Conservation (phyloP, 805 yeast genomes). For the Tetrapisispora pingtungensis region DNA sequence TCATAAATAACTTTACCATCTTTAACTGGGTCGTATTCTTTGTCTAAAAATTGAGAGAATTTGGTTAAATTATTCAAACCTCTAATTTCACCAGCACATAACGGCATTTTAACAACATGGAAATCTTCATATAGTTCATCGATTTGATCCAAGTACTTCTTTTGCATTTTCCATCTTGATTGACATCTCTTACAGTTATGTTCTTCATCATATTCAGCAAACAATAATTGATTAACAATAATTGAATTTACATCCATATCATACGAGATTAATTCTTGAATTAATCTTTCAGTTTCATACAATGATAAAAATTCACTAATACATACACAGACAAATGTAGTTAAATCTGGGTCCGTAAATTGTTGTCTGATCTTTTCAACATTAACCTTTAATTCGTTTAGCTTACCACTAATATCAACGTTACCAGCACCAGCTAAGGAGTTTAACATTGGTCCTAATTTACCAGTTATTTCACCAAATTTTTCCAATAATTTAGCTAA, state of each 20-base stretch:
- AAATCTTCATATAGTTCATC: constrained; percentile 94
- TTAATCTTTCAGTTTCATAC: constrained; percentile 95
- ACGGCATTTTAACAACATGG: constrained; percentile 91
- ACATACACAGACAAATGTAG: constrained; percentile 94
- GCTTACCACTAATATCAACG: constrained; percentile 43
- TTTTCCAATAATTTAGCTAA: constrained; percentile 79
- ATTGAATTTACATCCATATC: constrained; percentile 96
- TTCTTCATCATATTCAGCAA: constrained; percentile 64
- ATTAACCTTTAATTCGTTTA: constrained; percentile 68
- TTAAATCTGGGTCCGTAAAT: constrained; percentile 90
- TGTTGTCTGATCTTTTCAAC: constrained; percentile 87
- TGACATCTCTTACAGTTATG: constrained; percentile 79
- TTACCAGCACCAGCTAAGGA: constrained; percentile 61
- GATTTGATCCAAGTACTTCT: constrained; percentile 89
- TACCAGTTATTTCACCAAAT: constrained; percentile 75
- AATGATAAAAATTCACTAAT: constrained; percentile 92
- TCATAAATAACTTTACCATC: constrained; percentile 34
- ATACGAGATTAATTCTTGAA: constrained; percentile 89
- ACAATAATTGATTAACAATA: constrained; percentile 86
- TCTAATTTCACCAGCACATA: constrained; percentile 89
- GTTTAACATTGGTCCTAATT: constrained; percentile 83
- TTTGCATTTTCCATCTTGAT: constrained; percentile 92
- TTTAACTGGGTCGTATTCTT: constrained; percentile 64
- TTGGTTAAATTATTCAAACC: constrained; percentile 78
- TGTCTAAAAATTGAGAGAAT: constrained; percentile 71